Evolutionary conservation across 2,329 filamentous ascomycete genomes (phyloP), one percentile per base, ranked within the genome.

Genomic region (Sclerotinia glacialis): DNA sequence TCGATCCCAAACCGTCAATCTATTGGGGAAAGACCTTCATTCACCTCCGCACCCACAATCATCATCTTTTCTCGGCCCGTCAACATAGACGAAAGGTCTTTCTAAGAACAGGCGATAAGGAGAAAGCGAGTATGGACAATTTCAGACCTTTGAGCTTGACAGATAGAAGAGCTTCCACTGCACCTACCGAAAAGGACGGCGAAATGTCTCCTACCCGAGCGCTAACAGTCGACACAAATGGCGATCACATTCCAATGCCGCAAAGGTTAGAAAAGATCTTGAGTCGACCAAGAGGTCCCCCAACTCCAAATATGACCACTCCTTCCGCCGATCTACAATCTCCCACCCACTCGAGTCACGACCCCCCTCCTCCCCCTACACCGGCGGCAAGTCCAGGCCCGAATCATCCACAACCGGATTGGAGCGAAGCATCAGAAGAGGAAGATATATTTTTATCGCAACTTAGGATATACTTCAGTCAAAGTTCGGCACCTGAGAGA

Each of bases 381-480:
- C 86, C 86, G 0, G 86, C 86, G 26, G 86, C 86, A 14, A 89
- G 86, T 50, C 86, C 86, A 5, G 86, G 86, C 2, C 86, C 86
- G 8, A 83, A 84, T 7, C 82, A 86, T 71, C 81, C 80, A 68
- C 85, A 85, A 70, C 83, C 85, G 52, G 89, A 92, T 78, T 93
- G 91, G 90, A 91, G 88, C 75, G 86, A 87, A 69, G 88, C 89
- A 26, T 88, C 89, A 52, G 89, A 92, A 68, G 87, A 92, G 74
- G 92, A 97, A 77, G 92, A 96, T 76, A 86, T 89, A 71, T 91
- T 94, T 73, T 84, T 96, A 65, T 83, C 91, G 71, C 89, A 93
- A 75, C 87, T 95, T 67, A 86, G 91, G 68, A 85, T 89, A 68
- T 87, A 93, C 74, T 98, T 98, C 76, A 87, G 88, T 74, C 86